Percentiles rank a stretch among this genome's conserved stretches.
Evolutionary conservation across 441 rosid species (phyloP).

Genomic region (Rhodomyrtus psidioides): DNA sequence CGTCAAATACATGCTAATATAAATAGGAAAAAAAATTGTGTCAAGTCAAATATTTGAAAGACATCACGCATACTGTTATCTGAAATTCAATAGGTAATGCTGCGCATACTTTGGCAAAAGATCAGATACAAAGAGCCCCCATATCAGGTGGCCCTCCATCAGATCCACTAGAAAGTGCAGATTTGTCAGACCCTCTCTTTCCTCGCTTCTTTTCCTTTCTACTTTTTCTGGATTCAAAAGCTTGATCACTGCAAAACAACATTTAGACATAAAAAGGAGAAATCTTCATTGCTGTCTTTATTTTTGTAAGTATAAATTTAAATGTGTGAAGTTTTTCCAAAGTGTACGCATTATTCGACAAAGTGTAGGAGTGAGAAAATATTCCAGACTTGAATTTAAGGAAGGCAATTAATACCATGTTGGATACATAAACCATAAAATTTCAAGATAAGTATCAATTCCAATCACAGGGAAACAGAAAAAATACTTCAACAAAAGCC

Average conservation of each 20-base stretch:
- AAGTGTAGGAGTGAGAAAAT: background rate
- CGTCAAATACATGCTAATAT: background rate
- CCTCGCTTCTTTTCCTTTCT: constrained; percentile 48
- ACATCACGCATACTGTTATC: background rate
- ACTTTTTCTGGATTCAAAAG: constrained; percentile 45
- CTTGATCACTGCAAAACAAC: constrained; percentile 32
- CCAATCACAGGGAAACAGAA: background rate
- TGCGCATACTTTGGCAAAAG: background rate
- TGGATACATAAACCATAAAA: background rate
- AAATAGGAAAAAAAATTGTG: background rate
- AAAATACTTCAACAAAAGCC: background rate
- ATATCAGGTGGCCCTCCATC: constrained; percentile 57
- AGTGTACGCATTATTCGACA: background rate
- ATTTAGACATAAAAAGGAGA: background rate
- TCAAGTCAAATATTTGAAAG: background rate
- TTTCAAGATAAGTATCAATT: background rate
- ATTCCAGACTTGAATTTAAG: background rate
- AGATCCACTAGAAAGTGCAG: constrained; percentile 24
- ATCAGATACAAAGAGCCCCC: constrained; percentile 86
- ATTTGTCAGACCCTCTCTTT: constrained; percentile 31
- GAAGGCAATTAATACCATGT: background rate
- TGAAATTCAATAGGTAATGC: background rate
- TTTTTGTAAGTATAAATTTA: background rate
- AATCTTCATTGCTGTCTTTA: background rate
- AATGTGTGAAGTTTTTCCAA: background rate